Base-by-base conservation (phyloP, 192 early-diverging fungal genomes). In the Coemansia sp. region DNA sequence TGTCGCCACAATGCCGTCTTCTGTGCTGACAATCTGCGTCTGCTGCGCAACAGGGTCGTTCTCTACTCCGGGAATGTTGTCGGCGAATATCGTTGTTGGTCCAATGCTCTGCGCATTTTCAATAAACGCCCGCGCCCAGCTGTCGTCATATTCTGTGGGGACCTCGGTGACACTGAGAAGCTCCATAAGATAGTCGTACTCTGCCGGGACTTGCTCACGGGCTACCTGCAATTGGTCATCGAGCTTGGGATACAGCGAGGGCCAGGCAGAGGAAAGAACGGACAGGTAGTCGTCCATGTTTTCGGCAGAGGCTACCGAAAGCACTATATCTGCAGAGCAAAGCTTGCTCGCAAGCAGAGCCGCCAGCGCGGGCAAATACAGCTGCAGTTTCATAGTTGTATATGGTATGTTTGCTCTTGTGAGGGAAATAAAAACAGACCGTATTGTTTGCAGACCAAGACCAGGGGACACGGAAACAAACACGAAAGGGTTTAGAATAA, bases 201-300 rank as follows among this genome's bases (percentile, higher is more conserved):
- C 79, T 33, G 79, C 74, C 0, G 79, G 79, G 5, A 73, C 79
- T 52, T 81, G 60, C 28, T 14, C 18, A 20, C 43, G 67, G 11
- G 79, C 79, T 0, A 70, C 39, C 22, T 65, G 33, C 48, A 81
- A 52, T 28, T 76, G 67, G 2, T 51, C 48, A 36, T 70, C 61
- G 2, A 81, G 65, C 55, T 76, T 69, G 1, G 74, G 65, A 41
- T 81, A 61, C 34, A 81, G 56, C 14, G 66, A 70, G 5, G 71
- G 68, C 79, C 79, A 81, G 12, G 79, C 79, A 48, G 8, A 33
- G 4, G 79, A 81, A 2, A 81, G 65, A 14, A 81, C 79, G 0
- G 45, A 52, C 9, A 81, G 70, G 35, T 81, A 81, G 1, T 54
- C 56, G 51, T 37, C 12, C 61, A 67, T 73, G 71, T 81, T 48